Evolutionary conservation across 805 yeast species (phyloP).

Genomic region (Komagataella pastoris): DNA sequence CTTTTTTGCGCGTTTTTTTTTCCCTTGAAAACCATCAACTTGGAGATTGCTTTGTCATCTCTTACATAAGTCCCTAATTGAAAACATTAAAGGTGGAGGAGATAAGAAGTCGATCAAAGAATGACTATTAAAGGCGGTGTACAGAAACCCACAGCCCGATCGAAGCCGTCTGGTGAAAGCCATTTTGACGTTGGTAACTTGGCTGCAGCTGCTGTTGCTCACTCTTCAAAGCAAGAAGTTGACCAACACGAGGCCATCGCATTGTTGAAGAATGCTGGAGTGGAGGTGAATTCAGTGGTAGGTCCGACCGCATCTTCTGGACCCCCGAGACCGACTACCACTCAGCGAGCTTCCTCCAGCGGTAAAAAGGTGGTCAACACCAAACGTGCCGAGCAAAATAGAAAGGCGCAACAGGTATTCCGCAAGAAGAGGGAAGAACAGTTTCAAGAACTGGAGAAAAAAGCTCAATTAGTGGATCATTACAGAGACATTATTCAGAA

Average conservation of each 20-base stretch:
- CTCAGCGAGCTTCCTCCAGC: neutral
- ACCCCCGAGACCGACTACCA: neutral
- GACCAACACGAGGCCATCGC: neutral
- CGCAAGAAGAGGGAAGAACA: conserved; percentile 74
- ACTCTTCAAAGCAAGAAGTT: neutral
- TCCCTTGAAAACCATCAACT: neutral
- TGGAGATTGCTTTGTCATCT: neutral
- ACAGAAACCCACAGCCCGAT: neutral
- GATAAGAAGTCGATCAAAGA: neutral
- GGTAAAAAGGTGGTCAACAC: conserved; percentile 32
- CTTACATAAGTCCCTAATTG: neutral
- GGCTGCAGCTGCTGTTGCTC: neutral
- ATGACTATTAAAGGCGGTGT: neutral
- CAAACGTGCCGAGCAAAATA: conserved; percentile 84
- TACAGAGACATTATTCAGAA: conserved; percentile 52
- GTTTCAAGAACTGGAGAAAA: conserved; percentile 65
- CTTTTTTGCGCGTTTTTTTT: neutral
- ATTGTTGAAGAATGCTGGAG: neutral
- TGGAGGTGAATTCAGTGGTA: neutral
- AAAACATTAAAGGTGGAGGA: neutral
- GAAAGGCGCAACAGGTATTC: conserved; percentile 87
- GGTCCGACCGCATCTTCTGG: neutral
- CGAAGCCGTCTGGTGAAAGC: neutral
- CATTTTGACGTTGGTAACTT: neutral
- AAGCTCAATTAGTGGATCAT: conserved; percentile 49